Base-by-base conservation (phyloP, 2,329 filamentous ascomycete genomes). In the Trichocomaceae sp. region DNA sequence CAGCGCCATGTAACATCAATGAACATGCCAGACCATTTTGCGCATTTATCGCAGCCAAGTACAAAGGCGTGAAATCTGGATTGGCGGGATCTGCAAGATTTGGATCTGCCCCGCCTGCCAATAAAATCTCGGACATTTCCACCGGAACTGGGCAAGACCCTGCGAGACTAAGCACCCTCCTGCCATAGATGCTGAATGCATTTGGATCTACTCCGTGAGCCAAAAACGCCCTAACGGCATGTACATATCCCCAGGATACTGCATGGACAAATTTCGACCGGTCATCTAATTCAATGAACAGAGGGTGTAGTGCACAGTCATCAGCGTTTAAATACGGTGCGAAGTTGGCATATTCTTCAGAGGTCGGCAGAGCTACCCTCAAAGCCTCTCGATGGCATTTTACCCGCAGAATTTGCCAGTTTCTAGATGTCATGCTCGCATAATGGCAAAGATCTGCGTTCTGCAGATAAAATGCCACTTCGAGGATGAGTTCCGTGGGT, bases 111-210 rank as follows among this genome's bases (percentile, higher is more conserved):
- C 54, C 54, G 17, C 47, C 19, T 15, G 39, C 17, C 37, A 56
- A 42, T 17, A 56, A 39, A 19, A 56, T 22, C 35, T 53, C 5
- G 44, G 44, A 29, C 54, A 56, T 56, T 31, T 20, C 50, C 19
- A 47, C 15, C 15, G 37, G 19, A 41, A 29, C 9, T n/a, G 15
- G 8, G n/a, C 42, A 56, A 19, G 7, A 10, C 12, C 44, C 41
- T 45, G 54, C 54, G 10, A 52, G 15, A 33, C 33, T n/a, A 29
- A 56, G 49, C 15, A 39, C 22, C 26, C 49, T 45, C 2, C 35
- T 49, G 13, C 49, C 50, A 31, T 29, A 5, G 5, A 35, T 20
- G 26, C 13, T 23, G 50, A 8, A 35, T 5, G 50, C 31, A 35
- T 56, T 26, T 10, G 46, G 45, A 12, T 39, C 19, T 8, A 56